phyloP scores from a whole-genome alignment of 768 basidiomycete species.

The Rhodotorula kratochvilovae region DNA sequence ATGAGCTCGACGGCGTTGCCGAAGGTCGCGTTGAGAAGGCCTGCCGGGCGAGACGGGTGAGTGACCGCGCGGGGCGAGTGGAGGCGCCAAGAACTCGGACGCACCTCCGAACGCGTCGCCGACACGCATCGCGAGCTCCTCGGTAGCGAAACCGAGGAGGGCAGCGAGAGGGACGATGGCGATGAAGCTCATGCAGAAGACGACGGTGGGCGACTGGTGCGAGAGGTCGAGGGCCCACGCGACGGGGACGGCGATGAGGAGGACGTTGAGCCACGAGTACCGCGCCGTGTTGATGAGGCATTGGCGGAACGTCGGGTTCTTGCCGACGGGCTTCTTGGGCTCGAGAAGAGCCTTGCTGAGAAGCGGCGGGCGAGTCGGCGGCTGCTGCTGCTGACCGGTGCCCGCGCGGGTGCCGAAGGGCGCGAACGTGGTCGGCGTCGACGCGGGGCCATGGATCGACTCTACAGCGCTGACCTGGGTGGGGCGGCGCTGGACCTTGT shows the following conservation, averaged over 20 bases:
- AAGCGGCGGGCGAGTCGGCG: constrained; percentile 14
- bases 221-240: constrained; percentile 39
- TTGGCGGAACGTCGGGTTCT: constrained; percentile 16
- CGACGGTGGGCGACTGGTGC: constrained; percentile 29
- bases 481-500: not conserved
- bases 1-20: constrained; percentile 42
- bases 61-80: constrained; percentile 55
- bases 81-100: too few relatives aligned
- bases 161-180: constrained; percentile 82
- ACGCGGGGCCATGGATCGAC: not conserved
- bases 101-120: constrained; percentile 49
- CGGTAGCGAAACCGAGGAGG: constrained; percentile 76
- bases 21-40: constrained; percentile 72
- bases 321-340: constrained; percentile 27
- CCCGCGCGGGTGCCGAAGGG: too few relatives aligned
- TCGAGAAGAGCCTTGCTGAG: constrained; percentile 30
- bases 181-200: constrained; percentile 62
- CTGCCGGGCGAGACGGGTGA: constrained; percentile 48
- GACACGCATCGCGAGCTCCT: constrained; percentile 73
- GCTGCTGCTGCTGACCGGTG: not conserved
- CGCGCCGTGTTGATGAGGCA: constrained; percentile 24
- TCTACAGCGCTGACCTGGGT: not conserved
- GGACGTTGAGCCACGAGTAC: constrained; percentile 41
- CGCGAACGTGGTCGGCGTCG: not conserved
- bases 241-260: constrained; percentile 40